These are phyloP conservation scores for Venturia carpophila DNA, from an alignment of 2,329 filamentous ascomycete genomes.

Conservation along the genomic window DNA sequence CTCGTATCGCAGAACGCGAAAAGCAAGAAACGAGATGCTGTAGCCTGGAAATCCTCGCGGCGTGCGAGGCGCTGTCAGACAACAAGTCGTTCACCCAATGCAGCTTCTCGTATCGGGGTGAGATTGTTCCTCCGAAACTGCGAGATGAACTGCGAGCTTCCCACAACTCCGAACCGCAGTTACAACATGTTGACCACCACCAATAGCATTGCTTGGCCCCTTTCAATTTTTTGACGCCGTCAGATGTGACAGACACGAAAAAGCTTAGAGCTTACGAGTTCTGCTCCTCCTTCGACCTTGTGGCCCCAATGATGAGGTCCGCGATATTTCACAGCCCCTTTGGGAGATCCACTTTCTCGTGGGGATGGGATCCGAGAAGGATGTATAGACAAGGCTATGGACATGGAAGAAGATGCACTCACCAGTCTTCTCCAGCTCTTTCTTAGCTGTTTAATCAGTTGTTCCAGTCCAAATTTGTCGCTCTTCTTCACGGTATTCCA, in stretches of 20 bases:
- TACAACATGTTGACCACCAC: background rate
- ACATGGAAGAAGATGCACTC: background rate
- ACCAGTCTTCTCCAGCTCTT: background rate
- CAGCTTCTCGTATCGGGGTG: background rate
- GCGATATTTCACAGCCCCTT: background rate
- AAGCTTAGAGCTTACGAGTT: background rate
- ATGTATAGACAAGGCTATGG: background rate
- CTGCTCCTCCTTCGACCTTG: background rate
- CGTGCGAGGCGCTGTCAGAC: background rate
- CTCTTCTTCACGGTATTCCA: background rate
- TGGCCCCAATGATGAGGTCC: background rate
- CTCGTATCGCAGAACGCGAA: background rate
- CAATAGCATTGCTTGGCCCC: background rate
- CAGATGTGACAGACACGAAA: background rate
- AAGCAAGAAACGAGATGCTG: background rate
- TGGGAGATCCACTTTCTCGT: background rate
- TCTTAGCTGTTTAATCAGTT: background rate
- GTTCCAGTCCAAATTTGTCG: background rate
- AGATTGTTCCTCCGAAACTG: background rate
- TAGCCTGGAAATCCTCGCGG: background rate
- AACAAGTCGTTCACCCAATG: background rate
- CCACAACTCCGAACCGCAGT: slow-evolving; percentile 22
- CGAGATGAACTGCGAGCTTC: background rate
- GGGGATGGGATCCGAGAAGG: background rate
- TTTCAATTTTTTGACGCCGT: background rate